Conservation (phyloP, 345 rosid genomes). For the Reutealis trisperma region DNA sequence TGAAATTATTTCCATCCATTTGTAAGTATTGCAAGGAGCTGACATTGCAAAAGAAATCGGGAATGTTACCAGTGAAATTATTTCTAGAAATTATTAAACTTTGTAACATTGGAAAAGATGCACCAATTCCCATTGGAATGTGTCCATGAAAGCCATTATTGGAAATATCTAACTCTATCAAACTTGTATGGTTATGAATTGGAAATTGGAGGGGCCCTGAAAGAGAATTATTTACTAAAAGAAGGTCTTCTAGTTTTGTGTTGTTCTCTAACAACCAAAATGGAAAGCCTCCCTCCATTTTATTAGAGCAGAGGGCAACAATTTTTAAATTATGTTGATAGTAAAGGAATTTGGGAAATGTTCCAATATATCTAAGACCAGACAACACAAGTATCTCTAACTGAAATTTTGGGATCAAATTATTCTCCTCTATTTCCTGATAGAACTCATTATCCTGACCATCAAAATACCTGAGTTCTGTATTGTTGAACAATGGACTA, state of each 20-base stretch:
- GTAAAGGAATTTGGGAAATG: background rate
- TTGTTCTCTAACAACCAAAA: background rate
- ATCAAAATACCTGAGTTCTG: background rate
- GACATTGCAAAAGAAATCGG: background rate
- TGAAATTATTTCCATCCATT: background rate
- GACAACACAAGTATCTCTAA: background rate
- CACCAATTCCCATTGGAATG: background rate
- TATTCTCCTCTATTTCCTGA: background rate
- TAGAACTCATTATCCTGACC: background rate
- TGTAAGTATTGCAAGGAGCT: background rate
- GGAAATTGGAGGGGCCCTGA: background rate
- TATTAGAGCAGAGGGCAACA: background rate
- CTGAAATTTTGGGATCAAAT: background rate
- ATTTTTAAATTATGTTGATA: background rate
- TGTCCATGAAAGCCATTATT: background rate
- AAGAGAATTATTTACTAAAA: background rate
- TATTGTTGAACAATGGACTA: constrained; percentile 3
- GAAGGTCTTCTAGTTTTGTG: background rate
- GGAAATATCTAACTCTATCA: background rate
- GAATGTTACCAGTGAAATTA: background rate
- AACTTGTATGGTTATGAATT: no score
- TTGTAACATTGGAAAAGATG: background rate
- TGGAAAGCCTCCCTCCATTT: background rate
- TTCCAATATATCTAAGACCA: background rate
- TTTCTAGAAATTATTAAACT: background rate